These are phyloP conservation scores for Russula emetica DNA, from an alignment of 768 basidiomycete genomes.

Conservation along the genomic window DNA sequence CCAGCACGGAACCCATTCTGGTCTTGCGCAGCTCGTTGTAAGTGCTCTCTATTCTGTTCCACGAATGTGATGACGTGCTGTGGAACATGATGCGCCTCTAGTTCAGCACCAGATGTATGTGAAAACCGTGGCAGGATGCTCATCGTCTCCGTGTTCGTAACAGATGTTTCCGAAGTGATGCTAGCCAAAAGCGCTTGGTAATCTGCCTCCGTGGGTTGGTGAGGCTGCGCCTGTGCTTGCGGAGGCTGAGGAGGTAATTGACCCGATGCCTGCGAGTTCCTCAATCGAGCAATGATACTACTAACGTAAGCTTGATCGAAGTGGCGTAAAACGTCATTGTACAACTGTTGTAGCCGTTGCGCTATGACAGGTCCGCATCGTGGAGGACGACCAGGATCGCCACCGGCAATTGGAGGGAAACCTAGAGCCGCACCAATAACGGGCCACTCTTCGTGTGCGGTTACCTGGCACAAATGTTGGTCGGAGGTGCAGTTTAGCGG, in stretches of 20 bases:
- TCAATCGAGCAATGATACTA: conserved; percentile 1
- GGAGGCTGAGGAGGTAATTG: conserved; percentile 3
- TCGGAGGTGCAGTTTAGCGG: neutral
- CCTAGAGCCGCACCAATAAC: conserved; percentile 11
- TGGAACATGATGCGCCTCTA: conserved; percentile 21
- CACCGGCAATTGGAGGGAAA: conserved; percentile 2
- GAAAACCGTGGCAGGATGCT: conserved; percentile 24
- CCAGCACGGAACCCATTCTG: conserved; percentile 23
- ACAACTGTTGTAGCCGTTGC: conserved; percentile 13
- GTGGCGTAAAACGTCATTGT: conserved; percentile 4
- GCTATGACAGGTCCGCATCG: conserved; percentile 12
- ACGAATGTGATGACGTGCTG: conserved; percentile 15
- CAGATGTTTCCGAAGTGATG: conserved; percentile 4
- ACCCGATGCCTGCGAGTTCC: neutral
- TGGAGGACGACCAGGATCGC: conserved; percentile 1
- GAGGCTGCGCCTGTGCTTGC: conserved; percentile 10
- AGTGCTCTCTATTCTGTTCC: conserved; percentile 18
- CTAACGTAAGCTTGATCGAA: conserved; percentile 18
- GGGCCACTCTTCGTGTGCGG: conserved; percentile 19
- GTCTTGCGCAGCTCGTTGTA: conserved; percentile 20
- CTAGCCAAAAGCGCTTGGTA: conserved; percentile 17
- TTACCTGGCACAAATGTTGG: conserved; percentile 5
- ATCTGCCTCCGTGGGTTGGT: conserved; percentile 21
- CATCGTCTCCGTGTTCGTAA: conserved; percentile 8
- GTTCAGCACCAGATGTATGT: conserved; percentile 19